A percentile compares a stretch with the other conserved stretches of the same genome.
Evolutionary conservation across 768 basidiomycete genomes (phyloP).

Genomic region (Auricularia sp.): DNA sequence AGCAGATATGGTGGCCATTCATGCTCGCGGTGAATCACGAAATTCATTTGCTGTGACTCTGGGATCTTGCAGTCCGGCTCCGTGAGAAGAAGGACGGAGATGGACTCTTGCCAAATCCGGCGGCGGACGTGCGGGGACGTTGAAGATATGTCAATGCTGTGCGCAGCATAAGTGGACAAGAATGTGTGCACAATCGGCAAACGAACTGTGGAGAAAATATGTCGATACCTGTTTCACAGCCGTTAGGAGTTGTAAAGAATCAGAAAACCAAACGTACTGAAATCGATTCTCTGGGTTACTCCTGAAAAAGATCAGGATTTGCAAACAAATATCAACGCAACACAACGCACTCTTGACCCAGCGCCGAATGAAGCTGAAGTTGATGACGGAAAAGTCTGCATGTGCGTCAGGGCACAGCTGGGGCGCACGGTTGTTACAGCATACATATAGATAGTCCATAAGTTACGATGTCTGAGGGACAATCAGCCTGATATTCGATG

Average conservation of each 20-base stretch:
- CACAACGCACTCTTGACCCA: conserved; percentile 48
- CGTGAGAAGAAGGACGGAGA: conserved; percentile 57
- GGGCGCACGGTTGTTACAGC: conserved; percentile 12
- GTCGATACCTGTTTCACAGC: conserved; percentile 47
- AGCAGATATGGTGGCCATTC: conserved; percentile 64
- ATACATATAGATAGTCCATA: conserved; percentile 61
- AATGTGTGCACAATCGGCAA: neutral
- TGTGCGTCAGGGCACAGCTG: neutral
- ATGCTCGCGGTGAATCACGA: conserved; percentile 44
- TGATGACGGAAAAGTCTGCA: conserved; percentile 56
- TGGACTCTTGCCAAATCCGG: conserved; percentile 73
- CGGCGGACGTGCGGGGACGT: conserved; percentile 52
- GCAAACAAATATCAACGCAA: neutral
- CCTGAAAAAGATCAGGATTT: conserved; percentile 25
- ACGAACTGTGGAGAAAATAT: conserved; percentile 65
- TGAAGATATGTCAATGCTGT: conserved; percentile 47
- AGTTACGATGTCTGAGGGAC: conserved; percentile 37
- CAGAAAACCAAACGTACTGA: conserved; percentile 39
- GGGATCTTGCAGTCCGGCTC: conserved; percentile 51
- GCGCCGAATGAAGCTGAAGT: conserved; percentile 39
- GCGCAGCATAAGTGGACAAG: neutral
- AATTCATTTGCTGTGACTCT: conserved; percentile 44
- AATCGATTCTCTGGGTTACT: conserved; percentile 56
- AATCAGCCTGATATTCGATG: neutral
- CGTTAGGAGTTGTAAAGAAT: neutral